Evolutionary conservation across 2,329 filamentous ascomycete species (phyloP).

Genomic region (Aurifilum marmelostoma): DNA sequence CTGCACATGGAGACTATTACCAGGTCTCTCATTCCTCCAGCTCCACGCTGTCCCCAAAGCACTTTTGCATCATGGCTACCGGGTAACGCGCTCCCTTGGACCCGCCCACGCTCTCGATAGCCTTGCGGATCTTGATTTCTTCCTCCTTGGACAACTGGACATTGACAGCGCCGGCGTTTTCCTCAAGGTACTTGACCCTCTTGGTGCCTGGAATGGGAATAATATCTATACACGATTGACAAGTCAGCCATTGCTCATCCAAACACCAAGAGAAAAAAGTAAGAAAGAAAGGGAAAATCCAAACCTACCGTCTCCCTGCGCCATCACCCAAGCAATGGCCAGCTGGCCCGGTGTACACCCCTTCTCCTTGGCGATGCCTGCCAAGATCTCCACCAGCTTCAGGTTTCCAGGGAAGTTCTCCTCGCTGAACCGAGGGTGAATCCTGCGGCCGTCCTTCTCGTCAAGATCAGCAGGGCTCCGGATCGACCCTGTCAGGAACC

Average conservation of each 20-base stretch:
- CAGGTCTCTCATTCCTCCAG: constrained; percentile 10
- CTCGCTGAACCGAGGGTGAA: constrained; percentile 46
- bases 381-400: constrained; percentile 36
- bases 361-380: constrained; percentile 36
- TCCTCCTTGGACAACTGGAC: constrained; percentile 42
- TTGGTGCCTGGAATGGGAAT: constrained; percentile 43
- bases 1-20: neutral
- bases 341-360: constrained; percentile 54
- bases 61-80: constrained; percentile 4
- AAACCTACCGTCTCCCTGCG: constrained; percentile 43
- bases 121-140: constrained; percentile 40
- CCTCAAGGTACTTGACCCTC: constrained; percentile 33
- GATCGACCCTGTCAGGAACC: constrained; percentile 54
- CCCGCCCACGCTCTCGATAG: constrained; percentile 38
- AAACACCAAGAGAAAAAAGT: too few relatives aligned
- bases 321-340: constrained; percentile 57
- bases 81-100: constrained; percentile 25
- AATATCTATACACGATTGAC: too few relatives aligned
- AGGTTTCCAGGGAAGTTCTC: constrained; percentile 56
- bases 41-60: constrained; percentile 26
- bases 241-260: neutral
- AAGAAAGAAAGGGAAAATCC: neutral
- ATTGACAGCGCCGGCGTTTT: constrained; percentile 35
- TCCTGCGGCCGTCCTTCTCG: constrained; percentile 43
- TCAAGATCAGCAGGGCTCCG: constrained; percentile 48